Evolutionary conservation across 2,329 filamentous ascomycete species (phyloP).

Genomic region (Scedosporium aurantiacum): DNA sequence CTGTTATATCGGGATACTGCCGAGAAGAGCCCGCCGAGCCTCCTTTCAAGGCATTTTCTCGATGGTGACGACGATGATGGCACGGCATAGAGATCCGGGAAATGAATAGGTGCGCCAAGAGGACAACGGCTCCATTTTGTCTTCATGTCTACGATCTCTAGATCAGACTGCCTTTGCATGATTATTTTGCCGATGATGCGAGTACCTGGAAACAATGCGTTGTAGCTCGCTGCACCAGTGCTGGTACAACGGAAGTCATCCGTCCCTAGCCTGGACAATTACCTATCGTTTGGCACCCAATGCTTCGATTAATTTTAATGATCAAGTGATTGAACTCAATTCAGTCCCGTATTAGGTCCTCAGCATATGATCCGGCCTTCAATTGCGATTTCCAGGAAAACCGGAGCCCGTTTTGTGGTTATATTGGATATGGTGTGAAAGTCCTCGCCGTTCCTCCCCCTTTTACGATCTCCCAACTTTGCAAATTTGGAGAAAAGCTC

Average conservation of each 20-base stretch:
- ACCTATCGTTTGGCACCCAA: too few relatives aligned
- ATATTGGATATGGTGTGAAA: background rate
- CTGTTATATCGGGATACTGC: background rate
- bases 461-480: background rate
- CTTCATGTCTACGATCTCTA: background rate
- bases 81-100: background rate
- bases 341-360: too few relatives aligned
- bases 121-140: background rate
- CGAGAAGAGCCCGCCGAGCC: background rate
- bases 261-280: too few relatives aligned
- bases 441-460: background rate
- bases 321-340: too few relatives aligned
- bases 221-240: too few relatives aligned
- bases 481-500: background rate
- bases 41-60: background rate
- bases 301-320: too few relatives aligned
- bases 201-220: too few relatives aligned
- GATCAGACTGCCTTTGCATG: background rate
- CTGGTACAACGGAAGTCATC: too few relatives aligned
- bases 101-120: background rate
- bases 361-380: too few relatives aligned
- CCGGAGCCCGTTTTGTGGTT: too few relatives aligned
- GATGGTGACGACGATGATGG: background rate
- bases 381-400: too few relatives aligned
- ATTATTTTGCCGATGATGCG: background rate